Conservation (phyloP, 805 yeast genomes). For the Naumovozyma baii region DNA sequence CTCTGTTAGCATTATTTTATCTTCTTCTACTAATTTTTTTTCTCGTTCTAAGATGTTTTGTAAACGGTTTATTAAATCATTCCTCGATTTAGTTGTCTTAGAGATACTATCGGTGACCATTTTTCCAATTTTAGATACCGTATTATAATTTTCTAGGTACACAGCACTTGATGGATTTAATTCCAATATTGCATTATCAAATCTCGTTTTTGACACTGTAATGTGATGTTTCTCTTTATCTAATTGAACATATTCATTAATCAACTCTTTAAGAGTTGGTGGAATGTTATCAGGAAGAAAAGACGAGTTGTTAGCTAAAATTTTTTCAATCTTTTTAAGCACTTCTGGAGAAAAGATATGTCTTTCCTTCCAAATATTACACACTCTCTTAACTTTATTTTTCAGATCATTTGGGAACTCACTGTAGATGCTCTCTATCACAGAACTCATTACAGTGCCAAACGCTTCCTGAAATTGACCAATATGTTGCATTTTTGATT, state of each 20-base stretch:
- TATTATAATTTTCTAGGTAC: constrained; percentile 23
- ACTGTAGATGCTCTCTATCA: constrained; percentile 30
- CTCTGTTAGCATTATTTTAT: constrained; percentile 20
- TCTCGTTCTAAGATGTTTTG: constrained; percentile 20
- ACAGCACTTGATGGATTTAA: constrained; percentile 23
- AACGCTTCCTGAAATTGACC: constrained; percentile 23
- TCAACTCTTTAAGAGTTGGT: constrained; percentile 27
- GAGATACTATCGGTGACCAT: constrained; percentile 22
- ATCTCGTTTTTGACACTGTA: constrained; percentile 20
- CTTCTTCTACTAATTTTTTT: constrained; percentile 21
- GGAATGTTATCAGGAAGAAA: constrained; percentile 21
- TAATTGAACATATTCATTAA: constrained; percentile 16
- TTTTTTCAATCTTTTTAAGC: constrained; percentile 23
- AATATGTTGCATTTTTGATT: constrained; percentile 25
- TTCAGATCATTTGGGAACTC: constrained; percentile 35
- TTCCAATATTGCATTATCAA: constrained; percentile 22
- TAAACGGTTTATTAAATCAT: constrained; percentile 19
- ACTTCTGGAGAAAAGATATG: constrained; percentile 36
- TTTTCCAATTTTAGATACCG: constrained; percentile 26
- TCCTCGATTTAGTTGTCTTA: constrained; percentile 24
- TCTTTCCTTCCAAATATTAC: constrained; percentile 59
- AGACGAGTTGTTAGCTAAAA: constrained; percentile 7
- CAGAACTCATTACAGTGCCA: constrained; percentile 25
- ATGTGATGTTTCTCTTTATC: constrained; percentile 17
- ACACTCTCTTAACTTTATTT: constrained; percentile 46